Percentiles rank a stretch among this genome's conserved stretches.
Evolutionary conservation across 352 stramenopile genomes (phyloP).

Genomic region (Phytophthora capsici): DNA sequence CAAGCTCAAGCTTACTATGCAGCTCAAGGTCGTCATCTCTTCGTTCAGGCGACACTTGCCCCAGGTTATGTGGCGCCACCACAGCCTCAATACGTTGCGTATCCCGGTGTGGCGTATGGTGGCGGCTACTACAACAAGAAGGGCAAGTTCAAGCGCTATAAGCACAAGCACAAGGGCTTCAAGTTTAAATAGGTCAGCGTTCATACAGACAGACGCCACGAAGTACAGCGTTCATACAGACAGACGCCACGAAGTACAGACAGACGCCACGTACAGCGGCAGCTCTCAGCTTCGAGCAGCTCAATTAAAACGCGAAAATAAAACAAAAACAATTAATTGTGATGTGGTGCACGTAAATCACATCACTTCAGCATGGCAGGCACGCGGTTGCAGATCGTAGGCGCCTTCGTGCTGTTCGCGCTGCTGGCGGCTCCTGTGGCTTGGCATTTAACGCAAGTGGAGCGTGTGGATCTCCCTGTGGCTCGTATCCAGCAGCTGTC

Average conservation of each 20-base stretch:
- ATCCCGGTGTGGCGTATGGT: slow-evolving; percentile 65
- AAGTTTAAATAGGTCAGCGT: slow-evolving; percentile 72
- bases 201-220: too few relatives aligned
- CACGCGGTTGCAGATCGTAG: slow-evolving; percentile 78
- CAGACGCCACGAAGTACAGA: too few relatives aligned
- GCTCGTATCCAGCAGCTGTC: slow-evolving; percentile 65
- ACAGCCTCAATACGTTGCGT: slow-evolving; percentile 65
- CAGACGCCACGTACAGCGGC: too few relatives aligned
- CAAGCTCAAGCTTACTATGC: slow-evolving; percentile 73
- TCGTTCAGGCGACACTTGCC: slow-evolving; percentile 65
- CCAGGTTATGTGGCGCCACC: slow-evolving; percentile 45
- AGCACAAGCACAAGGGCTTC: slow-evolving; percentile 59
- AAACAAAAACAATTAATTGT: not conserved
- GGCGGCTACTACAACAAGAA: slow-evolving; percentile 64
- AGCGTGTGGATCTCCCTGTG: slow-evolving; percentile 62
- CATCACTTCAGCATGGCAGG: slow-evolving; percentile 52
- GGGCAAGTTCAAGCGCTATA: slow-evolving; percentile 63
- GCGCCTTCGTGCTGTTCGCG: slow-evolving; percentile 75
- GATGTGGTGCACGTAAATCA: too few relatives aligned
- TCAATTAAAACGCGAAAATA: too few relatives aligned
- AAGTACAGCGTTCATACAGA: too few relatives aligned
- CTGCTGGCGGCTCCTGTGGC: slow-evolving; percentile 66
- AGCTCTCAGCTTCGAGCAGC: too few relatives aligned
- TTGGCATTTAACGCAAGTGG: slow-evolving; percentile 71
- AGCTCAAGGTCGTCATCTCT: slow-evolving; percentile 69